Evolutionary conservation across 257 asterid genomes (phyloP).

Genomic region (Nicotiana knightiana): DNA sequence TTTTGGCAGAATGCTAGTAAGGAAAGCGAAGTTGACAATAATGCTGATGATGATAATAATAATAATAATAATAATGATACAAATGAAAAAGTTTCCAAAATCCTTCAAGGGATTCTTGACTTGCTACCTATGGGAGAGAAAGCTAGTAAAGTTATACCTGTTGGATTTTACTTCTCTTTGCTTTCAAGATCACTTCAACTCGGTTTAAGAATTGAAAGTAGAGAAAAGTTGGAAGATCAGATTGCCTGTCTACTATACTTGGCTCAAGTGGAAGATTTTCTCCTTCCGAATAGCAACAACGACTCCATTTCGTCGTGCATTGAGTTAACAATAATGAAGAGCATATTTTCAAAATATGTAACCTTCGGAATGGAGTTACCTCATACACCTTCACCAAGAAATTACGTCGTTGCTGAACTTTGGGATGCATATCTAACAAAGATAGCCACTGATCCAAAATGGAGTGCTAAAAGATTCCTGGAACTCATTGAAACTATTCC

Average conservation of each 20-base stretch:
- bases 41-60: background rate
- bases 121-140: conserved; percentile 41
- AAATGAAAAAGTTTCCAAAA: conserved; percentile 7
- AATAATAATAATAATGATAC: background rate
- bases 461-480: conserved; percentile 35
- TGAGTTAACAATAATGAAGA: conserved; percentile 44
- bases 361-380: conserved; percentile 24
- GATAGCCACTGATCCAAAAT: conserved; percentile 36
- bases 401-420: conserved; percentile 35
- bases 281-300: conserved; percentile 19
- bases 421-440: conserved; percentile 58
- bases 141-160: conserved; percentile 45
- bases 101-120: conserved; percentile 43
- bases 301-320: conserved; percentile 18
- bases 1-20: conserved; percentile 3
- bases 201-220: conserved; percentile 29
- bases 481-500: conserved; percentile 59
- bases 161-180: conserved; percentile 58
- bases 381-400: conserved; percentile 24
- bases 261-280: conserved; percentile 47
- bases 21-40: background rate
- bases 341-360: conserved; percentile 36
- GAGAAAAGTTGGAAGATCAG: conserved; percentile 45
- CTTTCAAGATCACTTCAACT: conserved; percentile 38
- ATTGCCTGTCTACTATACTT: conserved; percentile 41